Evolutionary conservation across 257 asterid genomes (phyloP).

Genomic region (Knoxia roxburghii): DNA sequence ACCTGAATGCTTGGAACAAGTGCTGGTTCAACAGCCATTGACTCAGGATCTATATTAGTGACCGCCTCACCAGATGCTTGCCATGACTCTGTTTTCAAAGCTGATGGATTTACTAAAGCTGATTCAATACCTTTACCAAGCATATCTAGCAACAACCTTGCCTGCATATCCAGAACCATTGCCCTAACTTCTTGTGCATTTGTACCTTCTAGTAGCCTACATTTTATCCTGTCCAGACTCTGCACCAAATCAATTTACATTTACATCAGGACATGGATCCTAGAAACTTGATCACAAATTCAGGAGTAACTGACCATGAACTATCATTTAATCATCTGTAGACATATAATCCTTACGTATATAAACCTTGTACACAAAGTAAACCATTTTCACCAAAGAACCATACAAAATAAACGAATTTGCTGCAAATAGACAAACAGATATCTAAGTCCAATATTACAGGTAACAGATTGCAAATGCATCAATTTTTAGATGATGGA

Average conservation of each 20-base stretch:
- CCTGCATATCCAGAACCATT: conserved; percentile 99
- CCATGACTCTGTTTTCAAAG: conserved; percentile 94
- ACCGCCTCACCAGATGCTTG: conserved; percentile 80
- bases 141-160: conserved; percentile 91
- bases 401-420: conserved; percentile 1
- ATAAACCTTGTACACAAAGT: background rate
- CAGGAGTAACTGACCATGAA: background rate
- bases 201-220: conserved; percentile 97
- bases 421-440: background rate
- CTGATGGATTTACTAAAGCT: conserved; percentile 88
- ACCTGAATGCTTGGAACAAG: conserved; percentile 93
- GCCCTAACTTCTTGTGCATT: conserved; percentile 99
- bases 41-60: conserved; percentile 71
- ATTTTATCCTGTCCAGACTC: conserved; percentile 95
- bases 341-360: background rate
- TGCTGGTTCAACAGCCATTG: conserved; percentile 91
- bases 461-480: background rate
- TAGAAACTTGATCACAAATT: background rate
- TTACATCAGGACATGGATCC: background rate
- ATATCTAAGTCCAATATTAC: background rate
- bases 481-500: background rate
- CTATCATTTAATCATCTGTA: background rate
- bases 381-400: background rate
- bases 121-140: conserved; percentile 99
- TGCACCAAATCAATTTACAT: conserved; percentile 30